Base-by-base conservation (phyloP, 257 asterid species). In the Avicennia marina region DNA sequence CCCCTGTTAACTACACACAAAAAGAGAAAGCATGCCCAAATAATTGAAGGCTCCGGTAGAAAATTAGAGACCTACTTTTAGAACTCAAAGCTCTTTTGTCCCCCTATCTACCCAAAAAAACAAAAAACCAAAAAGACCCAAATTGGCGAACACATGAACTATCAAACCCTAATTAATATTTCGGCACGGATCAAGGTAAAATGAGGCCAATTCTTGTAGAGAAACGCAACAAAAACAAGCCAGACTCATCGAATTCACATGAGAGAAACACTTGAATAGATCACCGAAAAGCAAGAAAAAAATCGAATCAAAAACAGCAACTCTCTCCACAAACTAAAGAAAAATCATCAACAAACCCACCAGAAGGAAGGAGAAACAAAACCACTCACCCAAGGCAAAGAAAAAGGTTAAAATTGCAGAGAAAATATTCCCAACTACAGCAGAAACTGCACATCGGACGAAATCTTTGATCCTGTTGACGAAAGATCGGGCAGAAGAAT, bases 331-430 rank as follows among this genome's bases (percentile, higher is more conserved):
- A n/a, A n/a, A n/a, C n/a, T n/a, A n/a, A n/a, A n/a, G n/a, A n/a
- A n/a, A n/a, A n/a, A n/a, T n/a, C n/a, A n/a, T n/a, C n/a, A n/a
- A n/a, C 11, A 17, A 25, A 51, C 16, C 19, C 8, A 21, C 5
- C 3, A 27, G 13, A 6, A 12, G 15, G 1, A 16, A 33, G 6
- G 36, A 18, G 9, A 27, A 54, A 27, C 17, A 32, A 18, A 33
- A 17, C 26, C 13, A 58, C 85, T 62, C 44, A 91, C 98, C 91
- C 58, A 82, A 65, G 32, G 98, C 97, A 63, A 88, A 88, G 94
- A 88, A 81, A 62, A 91, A 88, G 39, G 97, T 91, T 67, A 88
- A 80, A 69, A 91, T 77, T 19, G 95, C 95, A 18, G 97, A 88
- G 74, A 88, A 81, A 53, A 91, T 84, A 76, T 83, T 88, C 46